Conservation (phyloP, 345 rosid genomes). For the Cardamine occulta region DNA sequence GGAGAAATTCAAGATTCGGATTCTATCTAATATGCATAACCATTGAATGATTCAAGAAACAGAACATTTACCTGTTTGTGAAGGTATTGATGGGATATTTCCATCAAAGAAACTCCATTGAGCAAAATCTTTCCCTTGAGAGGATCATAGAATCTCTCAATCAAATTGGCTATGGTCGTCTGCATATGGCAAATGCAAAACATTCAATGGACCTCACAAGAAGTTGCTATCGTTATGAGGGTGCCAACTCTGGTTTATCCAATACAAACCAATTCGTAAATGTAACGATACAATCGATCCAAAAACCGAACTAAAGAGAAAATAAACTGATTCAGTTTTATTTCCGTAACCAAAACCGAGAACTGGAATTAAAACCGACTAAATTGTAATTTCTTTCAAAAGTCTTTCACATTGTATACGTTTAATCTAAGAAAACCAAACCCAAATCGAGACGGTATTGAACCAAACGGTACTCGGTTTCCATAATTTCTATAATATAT, state of each 20-base stretch:
- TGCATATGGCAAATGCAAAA: conserved; percentile 46
- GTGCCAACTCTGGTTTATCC: background rate
- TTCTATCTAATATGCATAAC: background rate
- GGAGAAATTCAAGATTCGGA: background rate
- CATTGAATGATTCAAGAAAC: conserved; percentile 4
- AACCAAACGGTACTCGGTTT: background rate
- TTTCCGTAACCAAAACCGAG: background rate
- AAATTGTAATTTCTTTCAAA: background rate
- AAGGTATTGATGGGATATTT: conserved; percentile 79
- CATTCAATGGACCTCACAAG: background rate
- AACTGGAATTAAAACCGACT: background rate
- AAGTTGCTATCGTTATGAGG: background rate
- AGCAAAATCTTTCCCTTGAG: conserved; percentile 75
- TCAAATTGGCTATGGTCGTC: conserved; percentile 93
- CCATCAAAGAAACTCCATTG: conserved; percentile 78
- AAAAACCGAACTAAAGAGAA: background rate
- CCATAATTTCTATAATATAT: background rate
- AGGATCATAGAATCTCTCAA: conserved; percentile 92
- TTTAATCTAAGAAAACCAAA: background rate
- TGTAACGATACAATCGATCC: background rate
- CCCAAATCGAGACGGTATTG: background rate
- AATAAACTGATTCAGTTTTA: background rate
- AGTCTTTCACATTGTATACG: background rate
- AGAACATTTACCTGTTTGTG: conserved; percentile 64
- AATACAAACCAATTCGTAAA: background rate